A percentile compares a stretch with the other conserved stretches of the same genome.
phyloP scores from a whole-genome alignment of 306 rosid species.

The Glycine soja region DNA sequence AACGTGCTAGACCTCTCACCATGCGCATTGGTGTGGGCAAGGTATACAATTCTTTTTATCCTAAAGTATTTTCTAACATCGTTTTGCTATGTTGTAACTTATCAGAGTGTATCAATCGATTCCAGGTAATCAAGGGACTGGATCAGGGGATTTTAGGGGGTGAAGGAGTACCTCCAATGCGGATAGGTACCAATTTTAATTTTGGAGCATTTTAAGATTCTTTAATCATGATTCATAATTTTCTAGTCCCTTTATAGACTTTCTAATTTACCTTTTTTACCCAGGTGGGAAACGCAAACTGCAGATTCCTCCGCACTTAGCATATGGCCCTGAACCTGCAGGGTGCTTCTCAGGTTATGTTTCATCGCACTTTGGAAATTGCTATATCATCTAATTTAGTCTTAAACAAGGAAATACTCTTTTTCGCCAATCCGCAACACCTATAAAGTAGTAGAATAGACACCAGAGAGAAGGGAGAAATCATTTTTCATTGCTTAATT shows the following conservation, averaged over 20 bases:
- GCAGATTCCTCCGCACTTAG: conserved; percentile 82
- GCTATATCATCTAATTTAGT: neutral
- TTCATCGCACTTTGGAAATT: conserved; percentile 15
- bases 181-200: conserved; percentile 64
- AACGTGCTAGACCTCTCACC: conserved; percentile 89
- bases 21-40: conserved; percentile 96
- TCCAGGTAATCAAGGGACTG: conserved; percentile 79
- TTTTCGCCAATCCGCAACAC: too few relatives aligned
- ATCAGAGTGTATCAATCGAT: neutral
- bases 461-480: too few relatives aligned
- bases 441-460: too few relatives aligned
- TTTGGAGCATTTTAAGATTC: too few relatives aligned
- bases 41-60: conserved; percentile 47
- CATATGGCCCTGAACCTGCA: conserved; percentile 98
- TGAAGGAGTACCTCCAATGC: conserved; percentile 97
- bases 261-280: conserved; percentile 32
- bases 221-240: neutral
- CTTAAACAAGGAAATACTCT: too few relatives aligned
- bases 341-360: conserved; percentile 91
- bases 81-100: conserved; percentile 35
- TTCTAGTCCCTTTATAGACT: conserved; percentile 11
- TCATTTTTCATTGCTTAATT: too few relatives aligned
- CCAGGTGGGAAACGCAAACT: conserved; percentile 92
- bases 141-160: conserved; percentile 97
- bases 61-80: neutral